Base-by-base conservation (phyloP, 495 filamentous ascomycete species). In the Aspergillus campestris region DNA sequence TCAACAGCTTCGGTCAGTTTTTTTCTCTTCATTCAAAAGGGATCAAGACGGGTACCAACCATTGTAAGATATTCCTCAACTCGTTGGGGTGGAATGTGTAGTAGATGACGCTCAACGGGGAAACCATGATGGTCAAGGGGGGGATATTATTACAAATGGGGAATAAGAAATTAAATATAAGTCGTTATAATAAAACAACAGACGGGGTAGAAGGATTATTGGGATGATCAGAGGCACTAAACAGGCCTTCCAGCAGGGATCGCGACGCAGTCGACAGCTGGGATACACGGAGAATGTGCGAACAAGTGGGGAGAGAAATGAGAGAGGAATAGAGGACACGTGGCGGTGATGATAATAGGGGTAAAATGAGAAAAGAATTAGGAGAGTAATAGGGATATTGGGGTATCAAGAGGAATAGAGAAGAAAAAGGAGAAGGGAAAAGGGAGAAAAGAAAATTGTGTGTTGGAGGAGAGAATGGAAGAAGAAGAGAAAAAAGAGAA, bases 1-100 rank as follows among this genome's bases (percentile, higher is more conserved):
- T 13, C 6, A 35, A 34, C 5, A 46, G 33, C 18, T 24, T 24
- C 18, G 18, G 18, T 24, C 18, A 24, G 18, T 24, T 24, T 24
- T 24, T 24, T 24, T 4, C 18, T 24, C 4, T 27, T 29, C 14
- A 14, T 29, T 10, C 14, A 44, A 8, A 31, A 27, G 15, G 42
- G 7, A 32, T 12, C n/a, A 40, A 40, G 11, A 15, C 7, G 11
- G 24, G 47, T 30, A 60, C 72, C 28, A 72, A 94, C 92, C 92
- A 98, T 87, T 98, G 92, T 42, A 95, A 70, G 35, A 98, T 89
- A 24, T 83, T 70, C 52, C 89, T 79, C 58, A 97, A 67, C 67
- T 98, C 77, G 42, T 75, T 70, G 5, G 84, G 80, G 62, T 96
- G 92, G 49, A 87, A 69, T 46, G 75, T 61, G 58, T 82, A 89